Base-by-base conservation (phyloP, 345 rosid species). In the Psidium friedrichsthalianum region DNA sequence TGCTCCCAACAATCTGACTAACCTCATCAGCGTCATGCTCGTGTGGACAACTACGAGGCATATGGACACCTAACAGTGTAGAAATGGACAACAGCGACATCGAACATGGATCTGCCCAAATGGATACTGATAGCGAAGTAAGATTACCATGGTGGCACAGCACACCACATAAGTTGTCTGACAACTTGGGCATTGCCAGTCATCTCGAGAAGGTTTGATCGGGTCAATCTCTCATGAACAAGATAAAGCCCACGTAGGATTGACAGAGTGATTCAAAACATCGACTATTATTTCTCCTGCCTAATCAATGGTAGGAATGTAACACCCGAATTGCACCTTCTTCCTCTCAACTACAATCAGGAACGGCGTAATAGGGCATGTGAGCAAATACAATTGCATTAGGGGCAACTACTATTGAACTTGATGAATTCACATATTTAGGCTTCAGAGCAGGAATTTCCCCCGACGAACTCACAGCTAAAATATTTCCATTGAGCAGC, bases 401-500 rank as follows among this genome's bases (percentile, higher is more conserved):
- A 74, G 99, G 99, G 80, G 90, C 94, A 59, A 96, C 92, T 14
- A 83, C 69, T 82, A 97, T 90, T 15, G 95, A 93, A 57, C 85
- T 82, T 4, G 93, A 87, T 40, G 92, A 89, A 82, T 92, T 91
- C 84, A 94, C 93, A 74, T 5, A 82, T 56, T 87, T 12, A 57
- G 99, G 96, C 82, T 92, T 90, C 83, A 97, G 81, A 13, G 88
- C 83, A 83, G 99, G 99, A 82, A 96, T 92, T 85, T 90, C 94
- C 55, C 98, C 98, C 5, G 85, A 56, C 27, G 95, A 83, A 86
- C 86, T 90, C 87, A 97, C 92, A 82, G 88, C 87, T 85, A 97
- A 89, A 82, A 69, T 81, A 21, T 95, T 90, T 74, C 98, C 98
- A 56, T 97, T 97, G 18, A 97, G 99, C 86, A 94, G 92, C 94